Base-by-base conservation (phyloP, 306 rosid genomes). In the Pyrus communis region DNA sequence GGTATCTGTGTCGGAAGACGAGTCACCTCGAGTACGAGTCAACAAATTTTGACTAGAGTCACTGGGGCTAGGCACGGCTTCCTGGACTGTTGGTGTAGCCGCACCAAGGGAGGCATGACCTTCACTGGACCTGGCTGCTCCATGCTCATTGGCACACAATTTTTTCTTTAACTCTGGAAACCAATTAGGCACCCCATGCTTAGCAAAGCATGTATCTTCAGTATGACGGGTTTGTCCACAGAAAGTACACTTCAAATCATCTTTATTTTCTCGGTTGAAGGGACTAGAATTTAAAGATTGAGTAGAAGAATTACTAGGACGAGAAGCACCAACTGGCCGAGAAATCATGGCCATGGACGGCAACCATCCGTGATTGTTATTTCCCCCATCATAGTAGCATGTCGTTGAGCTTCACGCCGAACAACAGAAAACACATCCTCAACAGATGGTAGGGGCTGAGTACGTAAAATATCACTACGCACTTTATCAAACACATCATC, bases 41-140 rank as follows among this genome's bases (percentile, higher is more conserved):
- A 52, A 52, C 58, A 52, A 6, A 18, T 3, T 52, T 18, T 18
- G 58, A 52, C 10, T 52, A 5, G 10, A 1, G 2, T 52, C 10
- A 52, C n/a, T 5, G 0, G 22, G 18, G 10, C 1, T 52, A 52
- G 10, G 0, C 58, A 0, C 4, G 0, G 3, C 10, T 0, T 0
- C 22, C 3, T 17, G 6, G 10, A 9, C 4, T 18, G 9, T 52
- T 2, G 4, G 22, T 52, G 58, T 15, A 52, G 58, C 4, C 0
- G 4, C 4, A 9, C 10, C 10, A 15, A 52, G 10, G 2, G 10
- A 52, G 9, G 10, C 58, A 54, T 4, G 4, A 0, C 59, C 11
- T 54, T 4, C 23, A 54, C 1, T 7, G 2, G n/a, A 10, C 1
- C 23, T 0, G 0, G 1, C 10, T 5, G 11, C 4, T 21, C 59